A percentile compares a stretch with the other conserved stretches of the same genome.
phyloP scores from a whole-genome alignment of 345 rosid species.

The Mangifera indica region DNA sequence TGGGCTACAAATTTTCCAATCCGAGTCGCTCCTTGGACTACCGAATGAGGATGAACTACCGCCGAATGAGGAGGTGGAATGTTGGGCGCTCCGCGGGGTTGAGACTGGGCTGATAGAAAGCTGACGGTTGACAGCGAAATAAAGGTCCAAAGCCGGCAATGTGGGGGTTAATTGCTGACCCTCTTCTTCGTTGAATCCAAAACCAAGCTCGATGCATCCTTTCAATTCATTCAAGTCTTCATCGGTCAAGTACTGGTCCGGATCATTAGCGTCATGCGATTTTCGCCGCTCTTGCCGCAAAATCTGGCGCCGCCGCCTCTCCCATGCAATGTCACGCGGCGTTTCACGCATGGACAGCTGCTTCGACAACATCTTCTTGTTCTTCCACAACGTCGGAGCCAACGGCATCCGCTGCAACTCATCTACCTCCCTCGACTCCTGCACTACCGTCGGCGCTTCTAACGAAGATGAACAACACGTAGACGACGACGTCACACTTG shows the following conservation, averaged over 20 bases:
- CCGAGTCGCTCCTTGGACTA: slow-evolving; percentile 65
- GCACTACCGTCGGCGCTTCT: slow-evolving; percentile 24
- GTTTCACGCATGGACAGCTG: slow-evolving; percentile 87
- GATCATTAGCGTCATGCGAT: slow-evolving; percentile 20
- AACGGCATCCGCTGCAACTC: slow-evolving; percentile 47
- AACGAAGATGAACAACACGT: slow-evolving; percentile 20
- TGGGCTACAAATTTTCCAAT: slow-evolving; percentile 74
- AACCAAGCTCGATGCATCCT: slow-evolving; percentile 94
- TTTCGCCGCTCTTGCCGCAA: slow-evolving; percentile 46
- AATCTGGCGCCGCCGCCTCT: slow-evolving; percentile 70
- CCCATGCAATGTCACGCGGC: slow-evolving; percentile 75
- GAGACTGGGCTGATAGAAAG: slow-evolving; percentile 70
- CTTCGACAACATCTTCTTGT: slow-evolving; percentile 51
- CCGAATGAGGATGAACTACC: slow-evolving; percentile 56
- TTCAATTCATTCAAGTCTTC: slow-evolving; percentile 80
- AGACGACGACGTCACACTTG: not conserved
- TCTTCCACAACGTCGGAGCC: slow-evolving; percentile 40
- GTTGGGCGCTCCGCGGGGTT: slow-evolving; percentile 49
- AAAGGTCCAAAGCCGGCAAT: slow-evolving; percentile 83
- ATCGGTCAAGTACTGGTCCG: slow-evolving; percentile 57
- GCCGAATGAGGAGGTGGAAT: slow-evolving; percentile 42
- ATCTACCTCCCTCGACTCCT: slow-evolving; percentile 27
- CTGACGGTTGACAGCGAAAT: slow-evolving; percentile 86
- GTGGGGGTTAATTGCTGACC: slow-evolving; percentile 71
- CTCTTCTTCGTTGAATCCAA: slow-evolving; percentile 82